Evolutionary conservation across 2,329 filamentous ascomycete genomes (phyloP).

Genomic region (Didymella exigua): DNA sequence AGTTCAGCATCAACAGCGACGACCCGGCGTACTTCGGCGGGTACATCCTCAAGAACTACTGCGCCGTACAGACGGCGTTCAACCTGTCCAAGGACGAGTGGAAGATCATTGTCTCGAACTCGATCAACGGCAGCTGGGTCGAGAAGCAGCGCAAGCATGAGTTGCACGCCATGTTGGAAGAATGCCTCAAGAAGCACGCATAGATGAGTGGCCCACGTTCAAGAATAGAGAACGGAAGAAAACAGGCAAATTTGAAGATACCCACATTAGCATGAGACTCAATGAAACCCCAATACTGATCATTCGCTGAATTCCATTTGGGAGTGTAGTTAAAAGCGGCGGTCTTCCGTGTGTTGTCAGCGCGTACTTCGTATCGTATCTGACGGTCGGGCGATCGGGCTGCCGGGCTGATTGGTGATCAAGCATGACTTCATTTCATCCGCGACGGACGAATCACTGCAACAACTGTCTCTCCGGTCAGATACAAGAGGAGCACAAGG

Average conservation of each 20-base stretch:
- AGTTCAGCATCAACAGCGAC: constrained; percentile 71
- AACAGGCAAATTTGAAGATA: constrained; percentile 5
- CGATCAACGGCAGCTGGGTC: constrained; percentile 74
- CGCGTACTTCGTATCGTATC: neutral
- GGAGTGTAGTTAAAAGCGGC: neutral
- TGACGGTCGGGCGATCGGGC: constrained; percentile 8
- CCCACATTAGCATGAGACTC: constrained; percentile 4
- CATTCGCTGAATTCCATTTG: neutral
- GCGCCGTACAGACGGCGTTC: constrained; percentile 75
- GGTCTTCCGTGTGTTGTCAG: neutral
- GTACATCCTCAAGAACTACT: constrained; percentile 77
- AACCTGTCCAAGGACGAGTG: constrained; percentile 67
- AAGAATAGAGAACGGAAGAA: neutral
- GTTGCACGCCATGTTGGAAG: constrained; percentile 50
- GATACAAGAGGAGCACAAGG: neutral
- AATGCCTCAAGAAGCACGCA: constrained; percentile 22
- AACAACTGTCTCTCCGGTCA: neutral
- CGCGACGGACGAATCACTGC: constrained; percentile 4
- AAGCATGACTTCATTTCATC: constrained; percentile 12
- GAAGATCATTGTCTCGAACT: constrained; percentile 65
- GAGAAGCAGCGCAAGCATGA: constrained; percentile 65
- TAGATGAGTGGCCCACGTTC: neutral
- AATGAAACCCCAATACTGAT: neutral
- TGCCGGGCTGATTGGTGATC: constrained; percentile 9
- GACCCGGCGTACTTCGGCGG: constrained; percentile 64